These are phyloP conservation scores for Paramecium biaurelia DNA, from an alignment of 73 alveolate genomes.

Conservation along the genomic window DNA sequence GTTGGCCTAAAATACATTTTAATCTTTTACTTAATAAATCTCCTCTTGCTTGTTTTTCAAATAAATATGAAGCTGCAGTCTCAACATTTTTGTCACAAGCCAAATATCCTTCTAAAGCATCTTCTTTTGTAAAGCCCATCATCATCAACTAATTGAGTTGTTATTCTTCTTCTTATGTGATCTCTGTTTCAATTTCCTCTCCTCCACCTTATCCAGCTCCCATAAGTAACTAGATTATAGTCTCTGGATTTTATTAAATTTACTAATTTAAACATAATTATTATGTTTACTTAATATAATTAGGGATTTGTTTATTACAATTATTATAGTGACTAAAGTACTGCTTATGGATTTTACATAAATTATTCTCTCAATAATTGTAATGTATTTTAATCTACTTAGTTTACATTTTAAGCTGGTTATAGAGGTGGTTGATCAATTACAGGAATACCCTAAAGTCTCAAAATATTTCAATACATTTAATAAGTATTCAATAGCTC, in stretches of 20 bases:
- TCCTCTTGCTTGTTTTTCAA: slow-evolving; percentile 38
- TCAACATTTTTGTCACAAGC: slow-evolving; percentile 57
- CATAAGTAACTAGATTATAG: not conserved
- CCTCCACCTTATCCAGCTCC: slow-evolving; percentile 27
- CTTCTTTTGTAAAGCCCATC: slow-evolving; percentile 48
- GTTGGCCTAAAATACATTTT: not conserved
- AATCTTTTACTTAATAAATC: slow-evolving; percentile 17
- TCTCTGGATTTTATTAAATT: slow-evolving; percentile 47
- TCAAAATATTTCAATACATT: not conserved
- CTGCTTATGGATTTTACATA: slow-evolving; percentile 33
- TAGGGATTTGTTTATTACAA: slow-evolving; percentile 52
- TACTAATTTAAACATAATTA: not conserved
- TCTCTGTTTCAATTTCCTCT: not conserved
- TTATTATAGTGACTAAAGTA: slow-evolving; percentile 5
- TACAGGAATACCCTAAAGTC: not conserved
- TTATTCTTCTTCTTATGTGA: not conserved
- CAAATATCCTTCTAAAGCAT: slow-evolving; percentile 52
- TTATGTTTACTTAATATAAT: not conserved
- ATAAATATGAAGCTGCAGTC: slow-evolving; percentile 29
- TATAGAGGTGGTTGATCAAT: not conserved
- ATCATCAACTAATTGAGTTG: not conserved
- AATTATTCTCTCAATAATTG: slow-evolving; percentile 10
- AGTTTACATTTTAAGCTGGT: not conserved
- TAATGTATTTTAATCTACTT: not conserved
- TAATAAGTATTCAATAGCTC: slow-evolving; percentile 58